Conservation (phyloP, 2,329 filamentous ascomycete genomes). For the Aspergillus clavatus region DNA sequence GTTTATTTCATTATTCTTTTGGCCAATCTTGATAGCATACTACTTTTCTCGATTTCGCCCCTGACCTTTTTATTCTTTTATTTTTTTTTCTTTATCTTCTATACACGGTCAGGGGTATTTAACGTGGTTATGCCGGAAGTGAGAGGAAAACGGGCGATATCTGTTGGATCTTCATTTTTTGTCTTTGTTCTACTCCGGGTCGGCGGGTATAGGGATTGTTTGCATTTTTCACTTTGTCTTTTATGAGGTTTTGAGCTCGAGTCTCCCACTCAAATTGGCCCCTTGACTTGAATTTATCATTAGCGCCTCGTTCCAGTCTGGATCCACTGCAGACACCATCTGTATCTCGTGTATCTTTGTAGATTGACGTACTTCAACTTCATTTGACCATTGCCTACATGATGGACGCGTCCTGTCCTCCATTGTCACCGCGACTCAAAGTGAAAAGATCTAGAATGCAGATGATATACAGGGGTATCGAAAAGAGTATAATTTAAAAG, state of each 20-base stretch:
- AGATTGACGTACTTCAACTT: too few species aligned
- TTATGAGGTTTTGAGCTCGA: slow-evolving; percentile 7
- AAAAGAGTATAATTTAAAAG: too few species aligned
- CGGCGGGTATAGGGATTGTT: slow-evolving; percentile 21
- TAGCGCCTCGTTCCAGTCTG: too few species aligned
- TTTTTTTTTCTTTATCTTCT: slow-evolving; percentile 15
- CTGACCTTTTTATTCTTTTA: slow-evolving; percentile 20
- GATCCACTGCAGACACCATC: too few species aligned
- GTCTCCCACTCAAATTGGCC: slow-evolving; percentile 7
- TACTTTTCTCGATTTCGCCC: slow-evolving; percentile 13
- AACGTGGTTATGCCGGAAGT: slow-evolving; percentile 40
- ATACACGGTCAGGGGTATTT: slow-evolving; percentile 25
- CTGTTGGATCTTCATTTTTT: slow-evolving; percentile 23
- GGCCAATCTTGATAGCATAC: slow-evolving; percentile 21
- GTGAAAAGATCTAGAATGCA: too few species aligned
- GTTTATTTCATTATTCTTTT: slow-evolving; percentile 25
- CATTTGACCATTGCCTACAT: too few species aligned
- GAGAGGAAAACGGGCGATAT: slow-evolving; percentile 35
- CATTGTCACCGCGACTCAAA: too few species aligned
- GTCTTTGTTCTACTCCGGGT: slow-evolving; percentile 41
- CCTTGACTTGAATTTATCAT: slow-evolving; percentile 2
- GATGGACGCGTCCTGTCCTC: too few species aligned
- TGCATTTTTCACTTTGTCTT: slow-evolving; percentile 21
- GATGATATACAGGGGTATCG: too few species aligned
- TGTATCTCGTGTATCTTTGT: too few species aligned